phyloP scores from a whole-genome alignment of 371 early-diverging fungal genomes.

The Syncephalastrum contaminatum region DNA sequence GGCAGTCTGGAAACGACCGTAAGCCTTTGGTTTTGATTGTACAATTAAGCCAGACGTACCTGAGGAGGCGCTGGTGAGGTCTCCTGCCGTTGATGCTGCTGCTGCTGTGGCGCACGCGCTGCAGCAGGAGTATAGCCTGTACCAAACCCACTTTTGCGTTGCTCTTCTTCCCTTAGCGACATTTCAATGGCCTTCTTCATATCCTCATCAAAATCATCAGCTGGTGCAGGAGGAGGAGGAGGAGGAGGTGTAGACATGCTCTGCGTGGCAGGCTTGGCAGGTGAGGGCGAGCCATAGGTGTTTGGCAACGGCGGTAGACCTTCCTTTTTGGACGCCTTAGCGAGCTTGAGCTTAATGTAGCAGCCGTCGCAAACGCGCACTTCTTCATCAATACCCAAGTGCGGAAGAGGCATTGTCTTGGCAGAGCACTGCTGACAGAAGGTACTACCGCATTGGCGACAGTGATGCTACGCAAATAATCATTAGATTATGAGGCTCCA shows the following conservation, averaged over 20 bases:
- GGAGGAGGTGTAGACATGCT: not conserved
- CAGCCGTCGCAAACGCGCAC: slow-evolving; percentile 97
- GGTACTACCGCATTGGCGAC: slow-evolving; percentile 93
- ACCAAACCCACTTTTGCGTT: slow-evolving; percentile 32
- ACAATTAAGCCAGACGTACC: not conserved
- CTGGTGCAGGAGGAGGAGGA: slow-evolving; percentile 1
- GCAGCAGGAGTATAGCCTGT: slow-evolving; percentile 30
- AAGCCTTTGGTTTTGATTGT: slow-evolving; percentile 1
- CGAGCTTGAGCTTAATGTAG: slow-evolving; percentile 64
- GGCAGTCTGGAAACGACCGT: slow-evolving; percentile 1
- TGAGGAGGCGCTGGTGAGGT: not conserved
- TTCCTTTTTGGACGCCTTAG: slow-evolving; percentile 29
- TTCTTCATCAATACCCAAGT: slow-evolving; percentile 83
- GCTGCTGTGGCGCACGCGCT: slow-evolving; percentile 8
- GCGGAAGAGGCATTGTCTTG: slow-evolving; percentile 80
- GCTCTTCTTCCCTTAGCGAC: slow-evolving; percentile 80
- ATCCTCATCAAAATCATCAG: slow-evolving; percentile 79
- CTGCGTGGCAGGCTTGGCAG: not conserved
- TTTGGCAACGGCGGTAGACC: slow-evolving; percentile 16
- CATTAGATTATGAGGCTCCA: not conserved
- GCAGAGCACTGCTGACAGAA: slow-evolving; percentile 93
- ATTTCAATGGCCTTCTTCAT: slow-evolving; percentile 87
- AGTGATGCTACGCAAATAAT: slow-evolving; percentile 73
- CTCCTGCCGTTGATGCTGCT: slow-evolving; percentile 5
- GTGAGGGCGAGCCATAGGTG: not conserved